phyloP scores from a whole-genome alignment of 768 basidiomycete species.

The Daedaleopsis nitida region DNA sequence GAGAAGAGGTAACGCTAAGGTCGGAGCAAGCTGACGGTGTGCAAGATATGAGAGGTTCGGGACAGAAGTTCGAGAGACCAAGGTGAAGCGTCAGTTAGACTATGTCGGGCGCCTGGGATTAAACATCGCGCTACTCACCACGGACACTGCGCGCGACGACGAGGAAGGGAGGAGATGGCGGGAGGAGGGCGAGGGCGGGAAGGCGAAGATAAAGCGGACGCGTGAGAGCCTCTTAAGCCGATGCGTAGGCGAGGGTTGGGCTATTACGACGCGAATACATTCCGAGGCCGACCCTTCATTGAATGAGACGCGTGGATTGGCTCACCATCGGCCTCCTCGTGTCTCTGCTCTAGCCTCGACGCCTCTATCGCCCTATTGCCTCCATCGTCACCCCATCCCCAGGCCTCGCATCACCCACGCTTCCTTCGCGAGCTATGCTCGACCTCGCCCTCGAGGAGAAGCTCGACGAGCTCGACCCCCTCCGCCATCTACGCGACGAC shows the following conservation, averaged over 20 bases:
- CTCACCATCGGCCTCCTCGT: not conserved
- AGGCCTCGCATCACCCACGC: conserved; percentile 10
- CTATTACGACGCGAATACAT: not conserved
- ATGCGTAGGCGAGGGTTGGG: conserved; percentile 8
- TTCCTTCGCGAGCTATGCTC: conserved; percentile 11
- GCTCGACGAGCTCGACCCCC: conserved; percentile 58
- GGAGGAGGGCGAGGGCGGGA: not conserved
- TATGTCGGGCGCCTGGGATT: not conserved
- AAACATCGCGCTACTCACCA: conserved; percentile 5
- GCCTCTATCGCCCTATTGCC: conserved; percentile 1
- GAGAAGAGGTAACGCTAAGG: conserved; percentile 12
- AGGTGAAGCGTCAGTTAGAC: not conserved
- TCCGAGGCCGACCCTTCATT: not conserved
- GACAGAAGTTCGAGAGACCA: not conserved
- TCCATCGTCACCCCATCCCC: not conserved
- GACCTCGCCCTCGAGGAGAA: conserved; percentile 53
- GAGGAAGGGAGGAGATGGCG: not conserved
- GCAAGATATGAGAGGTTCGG: not conserved
- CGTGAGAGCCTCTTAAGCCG: conserved; percentile 7
- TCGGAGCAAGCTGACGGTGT: conserved; percentile 1
- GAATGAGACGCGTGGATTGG: not conserved
- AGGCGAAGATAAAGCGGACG: conserved; percentile 4
- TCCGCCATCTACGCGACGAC: conserved; percentile 58
- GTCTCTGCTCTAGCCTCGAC: not conserved
- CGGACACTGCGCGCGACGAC: conserved; percentile 11